phyloP scores from a whole-genome alignment of 768 basidiomycete genomes.

The Pholiota microspora region DNA sequence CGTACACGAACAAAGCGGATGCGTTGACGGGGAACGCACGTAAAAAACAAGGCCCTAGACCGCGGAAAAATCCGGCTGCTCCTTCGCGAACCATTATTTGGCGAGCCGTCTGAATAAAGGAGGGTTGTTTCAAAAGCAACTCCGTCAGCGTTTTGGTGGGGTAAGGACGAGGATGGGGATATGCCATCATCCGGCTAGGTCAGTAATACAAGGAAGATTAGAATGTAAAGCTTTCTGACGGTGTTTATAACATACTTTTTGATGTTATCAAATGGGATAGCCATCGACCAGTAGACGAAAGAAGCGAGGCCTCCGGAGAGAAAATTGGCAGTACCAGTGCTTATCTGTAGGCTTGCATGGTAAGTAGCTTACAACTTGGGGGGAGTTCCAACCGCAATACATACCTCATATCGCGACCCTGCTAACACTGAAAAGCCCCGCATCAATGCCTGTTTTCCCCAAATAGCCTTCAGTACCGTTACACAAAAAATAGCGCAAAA shows the following conservation, averaged over 20 bases:
- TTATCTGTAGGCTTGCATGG: slow-evolving; percentile 42
- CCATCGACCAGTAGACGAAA: slow-evolving; percentile 66
- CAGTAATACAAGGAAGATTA: slow-evolving; percentile 6
- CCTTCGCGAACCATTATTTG: slow-evolving; percentile 56
- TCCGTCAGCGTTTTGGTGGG: slow-evolving; percentile 27
- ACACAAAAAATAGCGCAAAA: slow-evolving; percentile 5
- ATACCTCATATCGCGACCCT: slow-evolving; percentile 62
- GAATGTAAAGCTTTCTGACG: slow-evolving; percentile 3
- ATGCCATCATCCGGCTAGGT: slow-evolving; percentile 69
- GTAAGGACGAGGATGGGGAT: slow-evolving; percentile 46
- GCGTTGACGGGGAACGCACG: slow-evolving; percentile 81
- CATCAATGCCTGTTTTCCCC: slow-evolving; percentile 51
- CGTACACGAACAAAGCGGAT: slow-evolving; percentile 76
- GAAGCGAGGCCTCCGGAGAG: slow-evolving; percentile 62
- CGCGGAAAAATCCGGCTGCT: slow-evolving; percentile 58
- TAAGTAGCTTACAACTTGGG: neutral
- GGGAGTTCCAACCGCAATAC: neutral
- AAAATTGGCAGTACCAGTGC: slow-evolving; percentile 60
- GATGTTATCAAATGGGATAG: slow-evolving; percentile 75
- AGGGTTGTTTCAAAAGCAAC: slow-evolving; percentile 33
- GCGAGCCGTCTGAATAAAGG: slow-evolving; percentile 48
- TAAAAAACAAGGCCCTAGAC: slow-evolving; percentile 63
- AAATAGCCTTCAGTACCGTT: neutral
- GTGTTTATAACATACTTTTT: slow-evolving; percentile 61
- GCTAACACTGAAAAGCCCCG: slow-evolving; percentile 51